Evolutionary conservation across 139 green algal species (phyloP).

Genomic region (Chara braunii): DNA sequence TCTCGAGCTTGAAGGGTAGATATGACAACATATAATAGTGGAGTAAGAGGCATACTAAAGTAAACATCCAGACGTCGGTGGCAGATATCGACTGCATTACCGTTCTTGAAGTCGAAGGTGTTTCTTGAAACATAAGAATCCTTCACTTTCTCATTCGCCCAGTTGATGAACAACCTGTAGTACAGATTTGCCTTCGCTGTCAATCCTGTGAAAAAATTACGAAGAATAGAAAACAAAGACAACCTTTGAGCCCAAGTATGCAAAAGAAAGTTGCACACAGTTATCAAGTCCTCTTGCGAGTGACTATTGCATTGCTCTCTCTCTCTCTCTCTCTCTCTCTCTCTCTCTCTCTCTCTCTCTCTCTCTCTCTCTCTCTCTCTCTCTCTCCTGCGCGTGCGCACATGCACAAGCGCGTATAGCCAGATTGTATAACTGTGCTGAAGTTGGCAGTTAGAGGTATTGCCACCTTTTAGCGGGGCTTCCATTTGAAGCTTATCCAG

Average conservation of each 20-base stretch:
- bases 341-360: background rate
- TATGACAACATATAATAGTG: too few species aligned
- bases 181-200: constrained; percentile 52
- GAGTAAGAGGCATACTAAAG: too few species aligned
- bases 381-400: too few species aligned
- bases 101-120: constrained; percentile 38
- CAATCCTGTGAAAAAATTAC: constrained; percentile 46
- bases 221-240: background rate
- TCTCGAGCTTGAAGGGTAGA: too few species aligned
- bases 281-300: background rate
- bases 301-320: background rate
- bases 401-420: too few species aligned
- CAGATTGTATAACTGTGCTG: too few species aligned
- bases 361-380: background rate
- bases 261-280: background rate
- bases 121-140: constrained; percentile 2
- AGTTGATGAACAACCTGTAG: constrained; percentile 53
- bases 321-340: background rate
- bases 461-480: too few species aligned
- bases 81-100: too few species aligned
- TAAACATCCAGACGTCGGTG: too few species aligned
- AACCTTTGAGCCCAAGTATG: background rate
- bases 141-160: constrained; percentile 45
- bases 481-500: too few species aligned
- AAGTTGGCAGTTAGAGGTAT: too few species aligned